Evolutionary conservation across 1,284 basidiomycete species (phyloP).

Genomic region (Melampsora occidentalis): DNA sequence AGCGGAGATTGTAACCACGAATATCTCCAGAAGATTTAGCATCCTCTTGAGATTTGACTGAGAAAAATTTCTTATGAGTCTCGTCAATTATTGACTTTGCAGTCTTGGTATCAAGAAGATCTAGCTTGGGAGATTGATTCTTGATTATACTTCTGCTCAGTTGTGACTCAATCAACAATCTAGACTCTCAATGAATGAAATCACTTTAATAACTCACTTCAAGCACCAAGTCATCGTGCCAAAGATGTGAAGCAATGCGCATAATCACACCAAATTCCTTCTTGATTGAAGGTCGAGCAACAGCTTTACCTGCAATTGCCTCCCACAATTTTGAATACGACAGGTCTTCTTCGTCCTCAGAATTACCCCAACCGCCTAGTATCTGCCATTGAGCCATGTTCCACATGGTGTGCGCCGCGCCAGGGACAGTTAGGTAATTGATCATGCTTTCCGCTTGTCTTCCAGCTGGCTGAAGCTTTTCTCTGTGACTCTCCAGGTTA

Average conservation of each 20-base stretch:
- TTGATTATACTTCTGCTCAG: no score
- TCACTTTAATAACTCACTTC: conserved; percentile 3
- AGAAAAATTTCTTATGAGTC: background rate
- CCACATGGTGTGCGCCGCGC: conserved; percentile 23
- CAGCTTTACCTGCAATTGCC: background rate
- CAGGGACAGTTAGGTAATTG: conserved; percentile 8
- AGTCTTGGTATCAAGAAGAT: background rate
- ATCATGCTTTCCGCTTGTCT: background rate
- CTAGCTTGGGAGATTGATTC: no score
- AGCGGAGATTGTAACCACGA: background rate
- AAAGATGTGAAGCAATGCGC: background rate
- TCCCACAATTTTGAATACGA: background rate
- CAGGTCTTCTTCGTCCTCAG: background rate
- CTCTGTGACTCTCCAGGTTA: background rate
- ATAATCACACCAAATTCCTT: conserved; percentile 7
- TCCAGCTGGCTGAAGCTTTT: background rate
- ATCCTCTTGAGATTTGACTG: background rate
- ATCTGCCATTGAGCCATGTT: conserved; percentile 12
- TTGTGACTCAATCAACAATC: no score
- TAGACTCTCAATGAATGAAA: background rate
- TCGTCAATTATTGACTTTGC: conserved; percentile 1
- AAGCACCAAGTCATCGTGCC: conserved; percentile 1
- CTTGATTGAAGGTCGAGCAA: background rate
- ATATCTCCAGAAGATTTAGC: background rate
- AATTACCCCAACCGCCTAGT: conserved; percentile 10